phyloP scores from a whole-genome alignment of 768 basidiomycete genomes.

The Phylloporus rhodoxanthus region DNA sequence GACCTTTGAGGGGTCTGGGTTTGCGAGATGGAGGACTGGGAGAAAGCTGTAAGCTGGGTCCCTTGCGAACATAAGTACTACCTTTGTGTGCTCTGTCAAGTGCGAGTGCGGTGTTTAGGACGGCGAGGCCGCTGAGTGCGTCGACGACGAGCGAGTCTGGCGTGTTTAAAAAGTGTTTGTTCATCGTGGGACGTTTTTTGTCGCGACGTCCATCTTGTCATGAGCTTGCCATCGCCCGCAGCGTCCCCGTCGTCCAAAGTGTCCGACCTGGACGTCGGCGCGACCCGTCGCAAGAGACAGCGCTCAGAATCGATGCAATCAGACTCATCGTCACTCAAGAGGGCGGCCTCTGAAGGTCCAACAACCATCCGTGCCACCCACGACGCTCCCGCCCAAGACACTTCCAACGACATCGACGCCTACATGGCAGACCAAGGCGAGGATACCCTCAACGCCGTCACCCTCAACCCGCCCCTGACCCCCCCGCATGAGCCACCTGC shows the following conservation, averaged over 20 bases:
- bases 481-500: conserved; percentile 19
- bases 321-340: conserved; percentile 71
- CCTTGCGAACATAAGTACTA: conserved; percentile 21
- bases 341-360: conserved; percentile 66
- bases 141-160: conserved; percentile 69
- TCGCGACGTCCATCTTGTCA: conserved; percentile 1
- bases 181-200: background rate
- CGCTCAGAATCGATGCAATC: conserved; percentile 75
- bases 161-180: conserved; percentile 76
- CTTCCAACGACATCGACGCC: conserved; percentile 55
- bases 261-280: conserved; percentile 31
- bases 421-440: conserved; percentile 61
- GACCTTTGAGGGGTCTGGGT: conserved; percentile 59
- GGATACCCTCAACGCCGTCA: conserved; percentile 16
- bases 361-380: conserved; percentile 18
- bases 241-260: conserved; percentile 40
- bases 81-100: conserved; percentile 72
- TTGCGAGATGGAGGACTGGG: conserved; percentile 56
- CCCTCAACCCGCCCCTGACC: conserved; percentile 24
- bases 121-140: conserved; percentile 67
- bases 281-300: conserved; percentile 55
- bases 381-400: conserved; percentile 31
- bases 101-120: conserved; percentile 63
- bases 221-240: conserved; percentile 42
- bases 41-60: background rate